Base-by-base conservation (phyloP, 202 grass and related monocot species). In the Hordeum pubiflorum region DNA sequence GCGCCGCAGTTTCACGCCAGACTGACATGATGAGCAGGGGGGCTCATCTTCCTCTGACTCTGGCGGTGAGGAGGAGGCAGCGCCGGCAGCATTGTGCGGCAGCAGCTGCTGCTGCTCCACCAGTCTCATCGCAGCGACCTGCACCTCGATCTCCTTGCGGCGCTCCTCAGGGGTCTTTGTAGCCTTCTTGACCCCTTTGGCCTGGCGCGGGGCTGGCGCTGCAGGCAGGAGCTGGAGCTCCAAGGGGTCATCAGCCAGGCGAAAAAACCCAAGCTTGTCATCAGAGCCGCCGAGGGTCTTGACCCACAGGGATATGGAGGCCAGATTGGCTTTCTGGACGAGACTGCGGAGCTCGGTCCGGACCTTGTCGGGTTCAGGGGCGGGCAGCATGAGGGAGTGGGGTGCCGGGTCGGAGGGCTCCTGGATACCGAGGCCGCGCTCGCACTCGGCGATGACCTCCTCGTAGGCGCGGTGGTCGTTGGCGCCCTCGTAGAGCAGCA, bases 91-190 rank as follows among this genome's bases (percentile, higher is more conserved):
- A 76, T 57, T 75, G 83, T 39, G 57, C 72, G 67, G 64, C 64
- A 10, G 33, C 31, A 20, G 63, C 82, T 82, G 52, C 32, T 92
- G 88, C 59, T 97, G 90, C 73, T 95, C 88, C 18, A 95, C 39
- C 37, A 98, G 70, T 59, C 82, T 86, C 10, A 88, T 69, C 1
- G 87, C 95, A 55, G 95, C 77, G 2, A 98, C 57, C 3, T 87
- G 88, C 61, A 91, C 92, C 84, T 98, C 95, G 63, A 91, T 91
- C 52, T 95, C 90, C 89, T 88, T 92, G 75, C 92, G 90, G 44
- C 90, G 90, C 79, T 98, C 95, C 43, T 95, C 90, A 0, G 85
- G 60, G 32, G 90, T 98, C 84, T 98, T 98, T 6, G 82, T 88
- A 54, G 86, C 86, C 76, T 94, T 97, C 83, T 94, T 97, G 78